A percentile compares a stretch with the other conserved stretches of the same genome.
phyloP scores from a whole-genome alignment of 2,329 filamentous ascomycete species.

The Diaporthe vexans region DNA sequence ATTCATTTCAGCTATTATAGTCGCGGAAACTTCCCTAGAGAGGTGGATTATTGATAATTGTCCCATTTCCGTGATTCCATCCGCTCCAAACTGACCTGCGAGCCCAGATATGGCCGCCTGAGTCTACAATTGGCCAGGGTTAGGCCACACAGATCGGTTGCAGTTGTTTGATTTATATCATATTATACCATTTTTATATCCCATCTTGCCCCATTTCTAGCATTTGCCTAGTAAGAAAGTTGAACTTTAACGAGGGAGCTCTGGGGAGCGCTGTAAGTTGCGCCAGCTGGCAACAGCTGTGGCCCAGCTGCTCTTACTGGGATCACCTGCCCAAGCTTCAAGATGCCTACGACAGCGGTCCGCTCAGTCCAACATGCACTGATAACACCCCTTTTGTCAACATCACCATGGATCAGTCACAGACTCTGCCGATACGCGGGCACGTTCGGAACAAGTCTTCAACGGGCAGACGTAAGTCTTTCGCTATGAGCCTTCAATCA shows the following conservation, averaged over 20 bases:
- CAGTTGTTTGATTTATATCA: no score
- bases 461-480: slow-evolving; percentile 52
- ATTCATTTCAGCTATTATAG: background rate
- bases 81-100: background rate
- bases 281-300: slow-evolving; percentile 3
- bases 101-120: no score
- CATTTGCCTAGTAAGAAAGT: no score
- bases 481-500: background rate
- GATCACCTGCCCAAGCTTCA: slow-evolving; percentile 7
- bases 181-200: no score
- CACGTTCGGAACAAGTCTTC: slow-evolving; percentile 56
- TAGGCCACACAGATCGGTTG: no score
- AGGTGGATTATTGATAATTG: background rate
- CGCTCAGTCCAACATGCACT: background rate
- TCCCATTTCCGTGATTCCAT: background rate
- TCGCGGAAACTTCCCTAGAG: background rate
- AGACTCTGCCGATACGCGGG: slow-evolving; percentile 42
- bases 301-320: background rate
- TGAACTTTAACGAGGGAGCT: no score
- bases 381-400: slow-evolving; percentile 8
- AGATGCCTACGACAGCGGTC: background rate
- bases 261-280: background rate
- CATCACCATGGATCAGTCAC: slow-evolving; percentile 43
- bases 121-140: no score
- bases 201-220: no score